These are phyloP conservation scores for Pseudogymnoascus sp. DNA, from an alignment of 2,329 filamentous ascomycete species.

Conservation along the genomic window DNA sequence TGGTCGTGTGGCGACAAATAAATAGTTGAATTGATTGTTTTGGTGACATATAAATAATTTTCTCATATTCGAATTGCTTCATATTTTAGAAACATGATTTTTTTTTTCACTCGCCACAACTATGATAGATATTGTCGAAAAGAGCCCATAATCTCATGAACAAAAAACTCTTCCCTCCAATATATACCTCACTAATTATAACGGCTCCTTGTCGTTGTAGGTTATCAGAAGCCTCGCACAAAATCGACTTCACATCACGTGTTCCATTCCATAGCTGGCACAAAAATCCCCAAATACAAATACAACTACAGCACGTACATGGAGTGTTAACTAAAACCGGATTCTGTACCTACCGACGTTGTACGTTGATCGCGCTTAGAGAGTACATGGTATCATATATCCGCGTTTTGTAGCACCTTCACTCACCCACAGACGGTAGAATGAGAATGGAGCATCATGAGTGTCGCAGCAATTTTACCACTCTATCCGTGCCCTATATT, in stretches of 20 bases:
- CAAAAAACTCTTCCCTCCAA: rapidly evolving
- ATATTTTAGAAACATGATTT: background rate
- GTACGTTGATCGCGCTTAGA: background rate
- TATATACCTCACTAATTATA: background rate
- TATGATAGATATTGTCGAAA: background rate
- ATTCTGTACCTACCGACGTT: background rate
- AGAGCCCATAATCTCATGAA: background rate
- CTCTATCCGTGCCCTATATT: background rate
- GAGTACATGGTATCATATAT: background rate
- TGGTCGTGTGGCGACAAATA: background rate
- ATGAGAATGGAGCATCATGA: background rate
- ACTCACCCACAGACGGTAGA: background rate
- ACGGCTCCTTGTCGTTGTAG: background rate
- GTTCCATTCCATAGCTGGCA: background rate
- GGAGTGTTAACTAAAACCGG: background rate
- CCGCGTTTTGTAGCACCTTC: background rate
- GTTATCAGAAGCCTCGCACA: background rate
- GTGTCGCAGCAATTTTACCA: background rate
- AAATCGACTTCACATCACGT: background rate
- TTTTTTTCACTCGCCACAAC: background rate
- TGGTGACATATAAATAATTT: background rate
- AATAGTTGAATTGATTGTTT: background rate
- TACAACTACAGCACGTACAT: background rate
- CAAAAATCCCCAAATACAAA: background rate
- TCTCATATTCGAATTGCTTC: background rate